phyloP scores from a whole-genome alignment of 2,329 filamentous ascomycete genomes.

The Fusarium siculi region DNA sequence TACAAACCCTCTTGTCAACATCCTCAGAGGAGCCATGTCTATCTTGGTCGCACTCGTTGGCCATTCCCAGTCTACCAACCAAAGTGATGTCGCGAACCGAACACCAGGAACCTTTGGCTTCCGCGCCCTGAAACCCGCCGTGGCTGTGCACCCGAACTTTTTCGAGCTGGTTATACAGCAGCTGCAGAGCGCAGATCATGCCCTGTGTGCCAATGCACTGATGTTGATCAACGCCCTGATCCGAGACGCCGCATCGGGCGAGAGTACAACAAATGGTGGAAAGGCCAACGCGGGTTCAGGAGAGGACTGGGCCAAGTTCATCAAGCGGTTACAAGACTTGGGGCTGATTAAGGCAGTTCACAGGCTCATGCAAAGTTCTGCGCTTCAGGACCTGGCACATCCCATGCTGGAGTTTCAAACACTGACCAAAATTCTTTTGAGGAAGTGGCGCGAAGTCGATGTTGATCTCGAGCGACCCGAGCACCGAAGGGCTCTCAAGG shows the following conservation, averaged over 20 bases:
- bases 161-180: slow-evolving; percentile 93
- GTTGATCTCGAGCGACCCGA: slow-evolving; percentile 90
- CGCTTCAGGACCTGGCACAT: slow-evolving; percentile 88
- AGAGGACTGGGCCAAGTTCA: slow-evolving; percentile 94
- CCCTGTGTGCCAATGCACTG: slow-evolving; percentile 92
- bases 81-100: slow-evolving; percentile 48
- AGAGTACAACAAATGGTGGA: slow-evolving; percentile 60
- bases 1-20: slow-evolving; percentile 95
- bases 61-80: slow-evolving; percentile 73
- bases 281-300: slow-evolving; percentile 44
- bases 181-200: slow-evolving; percentile 92
- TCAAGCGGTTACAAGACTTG: slow-evolving; percentile 91
- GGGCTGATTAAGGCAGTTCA: slow-evolving; percentile 94
- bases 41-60: slow-evolving; percentile 94
- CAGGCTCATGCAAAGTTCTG: slow-evolving; percentile 91
- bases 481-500: slow-evolving; percentile 86
- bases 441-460: slow-evolving; percentile 86
- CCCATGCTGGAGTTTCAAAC: slow-evolving; percentile 93
- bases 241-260: slow-evolving; percentile 85
- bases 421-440: slow-evolving; percentile 85
- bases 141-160: slow-evolving; percentile 92
- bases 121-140: slow-evolving; percentile 88
- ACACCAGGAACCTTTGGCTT: slow-evolving; percentile 81
- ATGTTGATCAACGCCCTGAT: slow-evolving; percentile 97
- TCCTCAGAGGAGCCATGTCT: slow-evolving; percentile 94